Evolutionary conservation across 2,329 filamentous ascomycete species (phyloP).

Genomic region (Diplodia corticola): DNA sequence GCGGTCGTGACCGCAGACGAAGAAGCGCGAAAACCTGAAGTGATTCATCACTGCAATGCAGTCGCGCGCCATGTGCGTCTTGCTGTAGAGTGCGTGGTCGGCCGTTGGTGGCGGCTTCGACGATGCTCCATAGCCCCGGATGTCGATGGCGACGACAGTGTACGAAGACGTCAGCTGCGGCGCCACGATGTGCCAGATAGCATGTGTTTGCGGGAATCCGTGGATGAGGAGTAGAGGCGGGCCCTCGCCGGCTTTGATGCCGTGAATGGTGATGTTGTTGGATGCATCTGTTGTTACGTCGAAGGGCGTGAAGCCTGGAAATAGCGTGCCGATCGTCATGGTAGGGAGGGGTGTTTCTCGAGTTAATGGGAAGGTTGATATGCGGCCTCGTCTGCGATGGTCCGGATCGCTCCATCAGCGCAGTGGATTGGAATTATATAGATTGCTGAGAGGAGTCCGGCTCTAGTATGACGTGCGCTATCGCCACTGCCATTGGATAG

Average conservation of each 20-base stretch:
- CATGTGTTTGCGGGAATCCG: conserved; percentile 55
- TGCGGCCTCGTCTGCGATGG: background rate
- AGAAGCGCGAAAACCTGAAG: conserved; percentile 37
- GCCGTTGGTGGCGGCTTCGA: conserved; percentile 44
- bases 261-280: conserved; percentile 46
- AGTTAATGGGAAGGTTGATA: background rate
- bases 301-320: conserved; percentile 19
- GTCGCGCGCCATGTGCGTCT: conserved; percentile 53
- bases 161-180: conserved; percentile 43
- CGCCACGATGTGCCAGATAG: conserved; percentile 54
- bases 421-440: background rate
- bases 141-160: conserved; percentile 50
- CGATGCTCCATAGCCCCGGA: conserved; percentile 55
- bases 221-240: conserved; percentile 53
- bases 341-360: background rate
- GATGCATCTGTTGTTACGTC: background rate
- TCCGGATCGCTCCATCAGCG: background rate
- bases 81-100: conserved; percentile 42
- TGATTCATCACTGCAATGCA: conserved; percentile 49
- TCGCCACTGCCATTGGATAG: background rate
- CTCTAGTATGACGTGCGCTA: background rate
- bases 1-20: conserved; percentile 58
- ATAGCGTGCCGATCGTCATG: background rate
- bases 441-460: background rate
- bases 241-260: conserved; percentile 35